Percentiles rank a stretch among this genome's conserved stretches.
Conservation (phyloP, 2,329 filamentous ascomycete genomes). For the Penicillium sp. region DNA sequence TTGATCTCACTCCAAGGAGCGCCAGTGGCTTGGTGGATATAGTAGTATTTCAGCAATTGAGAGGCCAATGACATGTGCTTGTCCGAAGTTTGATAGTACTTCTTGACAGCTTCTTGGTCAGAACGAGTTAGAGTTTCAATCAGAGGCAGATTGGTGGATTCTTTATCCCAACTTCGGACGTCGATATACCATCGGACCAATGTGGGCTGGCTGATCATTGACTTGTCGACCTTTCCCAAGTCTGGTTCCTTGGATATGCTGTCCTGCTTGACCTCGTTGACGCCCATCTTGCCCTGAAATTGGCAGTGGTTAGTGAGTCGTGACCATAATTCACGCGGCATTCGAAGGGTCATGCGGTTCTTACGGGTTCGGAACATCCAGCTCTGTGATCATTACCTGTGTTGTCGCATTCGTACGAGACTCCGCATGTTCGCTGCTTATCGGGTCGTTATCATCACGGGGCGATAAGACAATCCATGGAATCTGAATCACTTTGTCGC, state of each 20-base stretch:
- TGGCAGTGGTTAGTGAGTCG: background rate
- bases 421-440: background rate
- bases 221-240: constrained; percentile 3
- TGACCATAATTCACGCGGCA: background rate
- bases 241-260: constrained; percentile 8
- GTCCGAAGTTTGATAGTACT: constrained; percentile 54
- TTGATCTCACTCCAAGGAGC: constrained; percentile 56
- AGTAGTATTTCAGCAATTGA: constrained; percentile 59
- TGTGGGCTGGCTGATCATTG: constrained; percentile 11
- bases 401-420: background rate
- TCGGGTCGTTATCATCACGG: background rate
- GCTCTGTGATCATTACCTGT: background rate
- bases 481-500: too few species aligned
- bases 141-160: constrained; percentile 36
- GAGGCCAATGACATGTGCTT: constrained; percentile 60
- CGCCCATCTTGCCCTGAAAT: constrained; percentile 11
- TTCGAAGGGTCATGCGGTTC: background rate
- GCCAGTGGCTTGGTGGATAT: constrained; percentile 53
- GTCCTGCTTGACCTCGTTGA: constrained; percentile 14
- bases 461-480: background rate
- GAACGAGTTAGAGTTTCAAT: constrained; percentile 40
- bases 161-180: constrained; percentile 33
- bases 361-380: background rate
- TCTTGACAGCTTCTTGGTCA: constrained; percentile 50
- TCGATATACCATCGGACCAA: constrained; percentile 47